phyloP scores from a whole-genome alignment of 805 yeast genomes.

The Candida qinlingensis region DNA sequence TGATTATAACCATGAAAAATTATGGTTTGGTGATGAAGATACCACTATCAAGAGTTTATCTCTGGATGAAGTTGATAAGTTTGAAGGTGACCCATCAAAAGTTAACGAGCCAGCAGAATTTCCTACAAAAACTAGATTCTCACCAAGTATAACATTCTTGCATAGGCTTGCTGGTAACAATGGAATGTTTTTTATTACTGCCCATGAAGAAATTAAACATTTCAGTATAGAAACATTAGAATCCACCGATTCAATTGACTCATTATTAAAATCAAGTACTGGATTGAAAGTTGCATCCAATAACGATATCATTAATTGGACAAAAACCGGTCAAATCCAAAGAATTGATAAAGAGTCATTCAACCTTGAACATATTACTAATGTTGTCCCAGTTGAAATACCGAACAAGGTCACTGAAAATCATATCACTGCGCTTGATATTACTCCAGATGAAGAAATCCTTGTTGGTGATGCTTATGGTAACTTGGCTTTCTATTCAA shows the following conservation, averaged over 20 bases:
- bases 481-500: constrained; percentile 24
- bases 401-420: constrained; percentile 34
- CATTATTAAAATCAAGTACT: constrained; percentile 33
- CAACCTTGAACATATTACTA: constrained; percentile 7
- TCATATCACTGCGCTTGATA: constrained; percentile 37
- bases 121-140: constrained; percentile 2
- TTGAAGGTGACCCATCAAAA: constrained; percentile 22
- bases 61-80: constrained; percentile 21
- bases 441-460: constrained; percentile 23
- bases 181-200: constrained; percentile 30
- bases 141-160: constrained; percentile 19
- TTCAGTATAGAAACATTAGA: constrained; percentile 16
- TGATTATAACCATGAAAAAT: constrained; percentile 14
- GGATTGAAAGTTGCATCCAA: constrained; percentile 34
- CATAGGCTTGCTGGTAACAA: constrained; percentile 20
- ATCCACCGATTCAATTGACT: constrained; percentile 26
- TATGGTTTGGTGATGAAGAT: constrained; percentile 28
- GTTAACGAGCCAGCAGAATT: constrained; percentile 4
- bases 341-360: constrained; percentile 19
- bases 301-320: constrained; percentile 34
- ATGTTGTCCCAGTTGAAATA: constrained; percentile 20
- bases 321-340: constrained; percentile 37
- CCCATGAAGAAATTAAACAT: constrained; percentile 33
- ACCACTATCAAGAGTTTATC: constrained; percentile 9
- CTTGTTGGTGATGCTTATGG: constrained; percentile 50